These are phyloP conservation scores for Geoglossum glabrum DNA, from an alignment of 495 filamentous ascomycete species.

Conservation along the genomic window DNA sequence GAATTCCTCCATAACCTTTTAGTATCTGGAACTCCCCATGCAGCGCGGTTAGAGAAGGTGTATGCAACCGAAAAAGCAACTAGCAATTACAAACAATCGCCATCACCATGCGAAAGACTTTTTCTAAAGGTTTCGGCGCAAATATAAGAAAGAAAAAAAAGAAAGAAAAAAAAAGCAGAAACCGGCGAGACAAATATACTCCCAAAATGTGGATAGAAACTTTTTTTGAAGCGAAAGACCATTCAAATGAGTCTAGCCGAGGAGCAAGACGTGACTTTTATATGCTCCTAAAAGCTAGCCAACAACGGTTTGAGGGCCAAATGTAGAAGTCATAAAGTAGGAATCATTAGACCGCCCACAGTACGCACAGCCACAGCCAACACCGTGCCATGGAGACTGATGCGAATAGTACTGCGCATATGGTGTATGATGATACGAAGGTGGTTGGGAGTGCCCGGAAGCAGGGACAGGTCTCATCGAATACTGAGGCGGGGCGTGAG, in stretches of 20 bases:
- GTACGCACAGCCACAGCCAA: slow-evolving; percentile 47
- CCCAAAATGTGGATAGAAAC: slow-evolving; percentile 5
- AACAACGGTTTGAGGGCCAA: slow-evolving; percentile 42
- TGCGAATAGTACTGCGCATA: slow-evolving; percentile 1
- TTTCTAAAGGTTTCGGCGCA: neutral
- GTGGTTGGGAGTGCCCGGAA: slow-evolving; percentile 24
- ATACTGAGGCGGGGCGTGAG: slow-evolving; percentile 25
- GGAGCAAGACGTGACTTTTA: neutral
- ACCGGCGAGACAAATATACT: slow-evolving; percentile 9
- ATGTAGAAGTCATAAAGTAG: slow-evolving; percentile 43
- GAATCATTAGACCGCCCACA: slow-evolving; percentile 42
- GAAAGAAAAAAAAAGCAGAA: slow-evolving; percentile 10
- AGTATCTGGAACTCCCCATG: neutral
- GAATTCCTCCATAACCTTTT: neutral
- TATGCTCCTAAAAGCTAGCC: slow-evolving; percentile 21
- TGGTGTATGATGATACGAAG: slow-evolving; percentile 31
- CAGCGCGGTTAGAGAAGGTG: neutral
- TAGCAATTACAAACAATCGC: slow-evolving; percentile 1
- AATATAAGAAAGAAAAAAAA: slow-evolving; percentile 7
- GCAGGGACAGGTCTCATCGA: slow-evolving; percentile 22
- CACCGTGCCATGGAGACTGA: slow-evolving; percentile 29
- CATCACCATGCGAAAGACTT: neutral
- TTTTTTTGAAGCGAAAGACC: neutral
- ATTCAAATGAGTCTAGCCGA: neutral
- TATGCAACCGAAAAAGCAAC: neutral